Evolutionary conservation across 768 basidiomycete species (phyloP).

Genomic region (Pholiota microspora): DNA sequence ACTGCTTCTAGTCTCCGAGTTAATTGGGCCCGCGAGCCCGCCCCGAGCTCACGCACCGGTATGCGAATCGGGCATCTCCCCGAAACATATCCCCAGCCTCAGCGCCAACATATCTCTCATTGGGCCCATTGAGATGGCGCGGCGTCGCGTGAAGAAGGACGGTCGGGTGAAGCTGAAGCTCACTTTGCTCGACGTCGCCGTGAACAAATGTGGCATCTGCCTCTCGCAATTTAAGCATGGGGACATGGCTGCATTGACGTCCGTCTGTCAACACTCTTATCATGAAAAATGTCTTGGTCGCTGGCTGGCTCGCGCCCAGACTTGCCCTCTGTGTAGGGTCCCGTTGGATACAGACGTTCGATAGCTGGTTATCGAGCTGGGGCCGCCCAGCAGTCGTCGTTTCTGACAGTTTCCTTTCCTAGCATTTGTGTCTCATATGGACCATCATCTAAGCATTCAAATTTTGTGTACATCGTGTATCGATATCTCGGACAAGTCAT

Average conservation of each 20-base stretch:
- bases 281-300: conserved; percentile 62
- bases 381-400: too few relatives aligned
- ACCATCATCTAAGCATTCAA: too few relatives aligned
- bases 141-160: conserved; percentile 56
- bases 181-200: conserved; percentile 55
- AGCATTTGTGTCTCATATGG: too few relatives aligned
- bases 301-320: conserved; percentile 59
- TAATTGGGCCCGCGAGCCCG: conserved; percentile 54
- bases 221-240: conserved; percentile 63
- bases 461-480: too few relatives aligned
- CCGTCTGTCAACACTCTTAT: conserved; percentile 62
- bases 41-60: conserved; percentile 3
- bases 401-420: too few relatives aligned
- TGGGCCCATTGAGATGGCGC: conserved; percentile 53
- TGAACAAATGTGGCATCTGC: conserved; percentile 75
- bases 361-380: conserved; percentile 24
- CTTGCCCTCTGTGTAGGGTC: conserved; percentile 67
- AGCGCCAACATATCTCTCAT: conserved; percentile 32
- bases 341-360: conserved; percentile 31
- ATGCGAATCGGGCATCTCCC: conserved; percentile 3
- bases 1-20: conserved; percentile 56
- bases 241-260: conserved; percentile 55
- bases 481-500: too few relatives aligned
- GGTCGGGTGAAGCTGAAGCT: conserved; percentile 75
- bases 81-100: conserved; percentile 12